phyloP scores from a whole-genome alignment of 2,329 filamentous ascomycete genomes.

The Shiraia bambusicola region DNA sequence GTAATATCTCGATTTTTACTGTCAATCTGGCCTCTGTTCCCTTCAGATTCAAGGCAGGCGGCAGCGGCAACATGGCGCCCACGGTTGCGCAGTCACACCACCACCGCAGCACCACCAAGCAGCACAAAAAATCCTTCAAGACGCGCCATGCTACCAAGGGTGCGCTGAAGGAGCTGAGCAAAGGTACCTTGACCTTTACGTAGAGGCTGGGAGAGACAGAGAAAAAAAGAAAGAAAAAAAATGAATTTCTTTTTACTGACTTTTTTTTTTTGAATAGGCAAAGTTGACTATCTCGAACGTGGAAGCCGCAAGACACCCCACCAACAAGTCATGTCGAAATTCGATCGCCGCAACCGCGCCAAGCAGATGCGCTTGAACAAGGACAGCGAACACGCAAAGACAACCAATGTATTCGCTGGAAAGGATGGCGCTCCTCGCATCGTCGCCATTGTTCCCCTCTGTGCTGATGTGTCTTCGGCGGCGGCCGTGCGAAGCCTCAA shows the following conservation, averaged over 20 bases:
- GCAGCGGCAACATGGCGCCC: constrained; percentile 66
- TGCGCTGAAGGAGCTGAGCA: constrained; percentile 77
- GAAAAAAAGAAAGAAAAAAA: too few species aligned
- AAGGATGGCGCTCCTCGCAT: constrained; percentile 83
- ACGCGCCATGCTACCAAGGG: constrained; percentile 87
- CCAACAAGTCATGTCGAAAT: constrained; percentile 96
- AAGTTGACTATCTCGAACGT: constrained; percentile 69
- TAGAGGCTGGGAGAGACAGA: too few species aligned
- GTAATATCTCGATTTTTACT: constrained; percentile 12
- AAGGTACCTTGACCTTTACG: constrained; percentile 59
- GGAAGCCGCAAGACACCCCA: constrained; percentile 83
- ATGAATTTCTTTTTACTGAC: too few species aligned
- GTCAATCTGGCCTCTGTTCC: constrained; percentile 53
- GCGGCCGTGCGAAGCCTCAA: constrained; percentile 72
- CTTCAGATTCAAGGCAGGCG: constrained; percentile 83
- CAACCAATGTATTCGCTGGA: constrained; percentile 80
- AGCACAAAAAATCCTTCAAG: constrained; percentile 87
- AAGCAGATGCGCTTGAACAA: constrained; percentile 86
- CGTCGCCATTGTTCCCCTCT: constrained; percentile 84
- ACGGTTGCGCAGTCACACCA: constrained; percentile 67
- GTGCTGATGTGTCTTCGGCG: constrained; percentile 67
- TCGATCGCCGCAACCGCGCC: constrained; percentile 91
- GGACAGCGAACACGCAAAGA: constrained; percentile 77
- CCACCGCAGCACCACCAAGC: constrained; percentile 90
- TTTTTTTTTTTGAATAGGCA: too few species aligned